These are phyloP conservation scores for Colletotrichum falcatum DNA, from an alignment of 2,329 filamentous ascomycete genomes.

Conservation along the genomic window DNA sequence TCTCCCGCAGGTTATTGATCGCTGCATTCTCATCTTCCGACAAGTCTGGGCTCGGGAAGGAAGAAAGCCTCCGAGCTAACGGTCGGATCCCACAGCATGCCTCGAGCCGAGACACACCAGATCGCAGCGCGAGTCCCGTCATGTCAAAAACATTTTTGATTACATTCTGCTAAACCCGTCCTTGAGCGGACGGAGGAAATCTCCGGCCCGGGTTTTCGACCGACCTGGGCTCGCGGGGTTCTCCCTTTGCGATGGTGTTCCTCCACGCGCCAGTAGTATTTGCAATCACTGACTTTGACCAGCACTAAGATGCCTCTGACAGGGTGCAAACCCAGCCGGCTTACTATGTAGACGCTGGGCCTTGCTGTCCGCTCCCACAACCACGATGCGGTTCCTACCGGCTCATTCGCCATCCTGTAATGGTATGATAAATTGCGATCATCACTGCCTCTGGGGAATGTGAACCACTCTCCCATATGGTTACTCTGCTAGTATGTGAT, in stretches of 20 bases:
- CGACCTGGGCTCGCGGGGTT: background rate
- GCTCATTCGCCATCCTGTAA: background rate
- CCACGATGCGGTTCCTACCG: background rate
- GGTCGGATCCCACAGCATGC: conserved; percentile 4
- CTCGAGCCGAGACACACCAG: conserved; percentile 14
- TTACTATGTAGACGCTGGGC: background rate
- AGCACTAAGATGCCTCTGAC: background rate
- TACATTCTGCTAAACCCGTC: background rate
- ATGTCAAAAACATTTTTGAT: conserved; percentile 2
- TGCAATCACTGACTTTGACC: background rate
- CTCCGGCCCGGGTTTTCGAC: background rate
- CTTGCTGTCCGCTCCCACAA: background rate
- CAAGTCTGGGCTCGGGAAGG: conserved; percentile 14
- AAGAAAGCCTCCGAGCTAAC: conserved; percentile 15
- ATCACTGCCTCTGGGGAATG: conserved; percentile 15
- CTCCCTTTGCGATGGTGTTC: background rate
- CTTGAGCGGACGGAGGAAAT: background rate
- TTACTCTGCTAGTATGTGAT: background rate
- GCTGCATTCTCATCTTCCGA: conserved; percentile 20
- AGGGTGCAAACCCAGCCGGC: background rate
- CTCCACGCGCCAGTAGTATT: background rate
- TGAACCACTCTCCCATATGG: background rate
- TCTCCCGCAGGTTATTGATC: background rate
- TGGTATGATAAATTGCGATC: background rate
- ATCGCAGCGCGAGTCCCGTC: conserved; percentile 6